Base-by-base conservation (phyloP, 208 protist genomes). In the Phytomonas sp. region DNA sequence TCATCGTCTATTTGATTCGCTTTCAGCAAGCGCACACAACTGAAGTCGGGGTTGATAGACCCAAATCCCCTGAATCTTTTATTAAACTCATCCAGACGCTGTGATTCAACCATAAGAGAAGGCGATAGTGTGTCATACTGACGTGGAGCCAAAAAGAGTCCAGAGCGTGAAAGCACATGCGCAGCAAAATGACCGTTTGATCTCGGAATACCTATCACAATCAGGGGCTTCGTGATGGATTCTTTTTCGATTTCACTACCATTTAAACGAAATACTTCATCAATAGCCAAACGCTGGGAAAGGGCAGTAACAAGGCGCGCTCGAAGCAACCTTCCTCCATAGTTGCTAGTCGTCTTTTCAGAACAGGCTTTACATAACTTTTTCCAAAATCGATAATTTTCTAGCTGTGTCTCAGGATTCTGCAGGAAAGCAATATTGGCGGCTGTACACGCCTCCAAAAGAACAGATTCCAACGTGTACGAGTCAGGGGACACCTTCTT, bases 121-220 rank as follows among this genome's bases (percentile, higher is more conserved):
- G 89, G 87, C 4, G 84, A 79, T 43, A 91, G 71, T 6, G 88
- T 90, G 71, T 96, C 91, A 62, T 84, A 84, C 75, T 93, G 87
- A 26, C 82, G 85, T 62, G 81, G 79, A 4, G 81, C 74, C 20
- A 91, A 73, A 72, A 96, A 93, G 56, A 96, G 72, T 8, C 91
- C 91, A 15, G 85, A 89, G 33, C 88, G 87, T 30, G 85, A 76
- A 20, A 96, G 74, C 40, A 94, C 85, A 78, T 96, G 91, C 1
- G 91, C 84, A 13, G 87, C 87, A 65, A 93, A 77, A 81, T 96
- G 91, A 7, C 87, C 91, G 71, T 92, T 94, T 56, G 85, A 93
- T 9, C 91, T 81, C 40, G 91, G 91, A n/a, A 96, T 69, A 31
- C 91, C 87, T 75, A 94, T 85, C 26, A 96, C 80, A 32, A 96